phyloP scores from a whole-genome alignment of 306 rosid genomes.

The Crotalaria pallida region DNA sequence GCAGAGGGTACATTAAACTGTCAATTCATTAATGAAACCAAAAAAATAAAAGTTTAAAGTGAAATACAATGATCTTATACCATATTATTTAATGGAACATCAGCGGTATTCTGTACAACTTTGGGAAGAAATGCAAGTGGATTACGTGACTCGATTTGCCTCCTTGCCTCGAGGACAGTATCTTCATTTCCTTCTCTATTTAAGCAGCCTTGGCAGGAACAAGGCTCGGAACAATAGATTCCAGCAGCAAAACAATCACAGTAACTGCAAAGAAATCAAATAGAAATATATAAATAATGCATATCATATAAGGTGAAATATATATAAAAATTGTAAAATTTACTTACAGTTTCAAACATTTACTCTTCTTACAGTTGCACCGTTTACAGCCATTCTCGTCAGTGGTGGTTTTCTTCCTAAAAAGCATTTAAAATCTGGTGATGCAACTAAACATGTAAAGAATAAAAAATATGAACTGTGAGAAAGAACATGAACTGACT shows the following conservation, averaged over 20 bases:
- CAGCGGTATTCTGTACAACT: constrained; percentile 28
- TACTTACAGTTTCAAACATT: constrained; percentile 81
- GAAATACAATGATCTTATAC: constrained; percentile 23
- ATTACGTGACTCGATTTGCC: constrained; percentile 51
- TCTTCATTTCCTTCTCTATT: constrained; percentile 46
- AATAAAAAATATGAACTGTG: background rate
- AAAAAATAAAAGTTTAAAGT: background rate
- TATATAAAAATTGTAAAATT: background rate
- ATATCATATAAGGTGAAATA: background rate
- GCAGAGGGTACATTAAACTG: constrained; percentile 9
- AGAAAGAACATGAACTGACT: constrained; percentile 29
- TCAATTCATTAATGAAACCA: constrained; percentile 17
- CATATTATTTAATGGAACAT: constrained; percentile 32
- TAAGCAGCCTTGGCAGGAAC: constrained; percentile 65
- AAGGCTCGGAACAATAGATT: constrained; percentile 37
- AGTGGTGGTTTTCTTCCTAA: constrained; percentile 40
- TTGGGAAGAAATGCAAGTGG: constrained; percentile 69
- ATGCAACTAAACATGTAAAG: background rate
- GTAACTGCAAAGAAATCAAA: constrained; percentile 40
- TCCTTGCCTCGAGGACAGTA: constrained; percentile 35
- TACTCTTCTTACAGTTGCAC: constrained; percentile 67
- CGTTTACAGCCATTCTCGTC: constrained; percentile 40
- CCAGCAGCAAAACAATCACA: constrained; percentile 76
- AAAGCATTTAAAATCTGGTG: constrained; percentile 13
- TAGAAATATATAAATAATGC: background rate